Conservation (phyloP, 2,329 filamentous ascomycete genomes). For the Talaromyces albobiverticillius region DNA sequence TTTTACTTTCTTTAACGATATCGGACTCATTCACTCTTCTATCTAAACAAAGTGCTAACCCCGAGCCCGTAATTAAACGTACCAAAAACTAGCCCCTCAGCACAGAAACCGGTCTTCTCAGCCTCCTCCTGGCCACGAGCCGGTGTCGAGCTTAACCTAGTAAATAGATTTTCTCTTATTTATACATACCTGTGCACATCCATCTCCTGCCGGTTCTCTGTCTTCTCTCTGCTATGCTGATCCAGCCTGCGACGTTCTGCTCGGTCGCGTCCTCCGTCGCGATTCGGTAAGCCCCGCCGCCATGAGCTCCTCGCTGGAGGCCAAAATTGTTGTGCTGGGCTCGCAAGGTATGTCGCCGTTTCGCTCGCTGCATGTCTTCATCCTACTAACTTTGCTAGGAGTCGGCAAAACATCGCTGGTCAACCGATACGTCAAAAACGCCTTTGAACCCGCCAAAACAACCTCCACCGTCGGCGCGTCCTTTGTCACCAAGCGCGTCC, state of each 20-base stretch:
- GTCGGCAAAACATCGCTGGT: conserved; percentile 54
- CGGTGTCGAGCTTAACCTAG: too few species aligned
- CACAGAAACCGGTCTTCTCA: conserved; percentile 6
- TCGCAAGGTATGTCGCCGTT: conserved; percentile 42
- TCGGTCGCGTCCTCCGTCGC: conserved; percentile 25
- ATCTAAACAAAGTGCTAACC: too few species aligned
- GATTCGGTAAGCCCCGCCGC: conserved; percentile 17
- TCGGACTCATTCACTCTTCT: too few species aligned
- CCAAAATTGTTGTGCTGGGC: conserved; percentile 53
- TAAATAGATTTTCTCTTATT: too few species aligned
- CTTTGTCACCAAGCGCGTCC: conserved; percentile 74
- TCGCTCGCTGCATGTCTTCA: background rate
- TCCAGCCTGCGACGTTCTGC: conserved; percentile 23
- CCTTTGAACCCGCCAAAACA: conserved; percentile 41
- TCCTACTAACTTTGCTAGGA: conserved; percentile 28
- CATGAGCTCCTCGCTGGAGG: conserved; percentile 50
- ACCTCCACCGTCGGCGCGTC: conserved; percentile 73
- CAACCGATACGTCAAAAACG: conserved; percentile 48
- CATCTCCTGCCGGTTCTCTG: too few species aligned
- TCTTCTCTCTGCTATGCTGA: conserved; percentile 23
- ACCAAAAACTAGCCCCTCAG: conserved; percentile 6
- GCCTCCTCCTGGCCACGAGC: too few species aligned
- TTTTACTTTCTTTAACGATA: too few species aligned
- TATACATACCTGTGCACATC: too few species aligned
- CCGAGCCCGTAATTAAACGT: too few species aligned